phyloP scores from a whole-genome alignment of 176 grass and related monocot genomes.

The Cenchrus fungigraminus region DNA sequence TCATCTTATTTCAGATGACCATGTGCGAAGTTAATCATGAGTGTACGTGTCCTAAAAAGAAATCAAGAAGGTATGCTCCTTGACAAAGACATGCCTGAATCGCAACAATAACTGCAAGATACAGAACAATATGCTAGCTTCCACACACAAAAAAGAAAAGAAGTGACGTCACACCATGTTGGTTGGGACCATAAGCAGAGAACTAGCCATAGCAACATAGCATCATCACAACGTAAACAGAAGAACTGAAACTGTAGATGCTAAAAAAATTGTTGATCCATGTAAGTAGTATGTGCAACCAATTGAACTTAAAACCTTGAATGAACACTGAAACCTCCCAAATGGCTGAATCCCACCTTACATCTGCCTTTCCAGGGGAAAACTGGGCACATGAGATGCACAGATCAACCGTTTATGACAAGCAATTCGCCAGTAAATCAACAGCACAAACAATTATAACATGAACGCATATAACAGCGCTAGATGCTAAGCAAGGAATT shows the following conservation, averaged over 20 bases:
- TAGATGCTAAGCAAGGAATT: constrained; percentile 11
- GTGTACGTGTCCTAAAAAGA: too few species aligned
- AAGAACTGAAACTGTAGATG: constrained; percentile 5
- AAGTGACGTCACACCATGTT: background rate
- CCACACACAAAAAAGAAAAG: background rate
- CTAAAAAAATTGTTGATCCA: background rate
- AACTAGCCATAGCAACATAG: background rate
- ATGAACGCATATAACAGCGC: background rate
- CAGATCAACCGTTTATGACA: background rate
- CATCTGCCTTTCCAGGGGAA: background rate
- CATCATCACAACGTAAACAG: constrained; percentile 18
- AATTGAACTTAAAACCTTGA: background rate
- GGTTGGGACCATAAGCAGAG: background rate
- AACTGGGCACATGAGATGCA: constrained; percentile 6
- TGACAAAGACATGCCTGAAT: background rate
- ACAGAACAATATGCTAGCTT: background rate
- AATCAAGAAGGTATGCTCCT: background rate
- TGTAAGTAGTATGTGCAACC: background rate
- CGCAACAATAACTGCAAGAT: background rate
- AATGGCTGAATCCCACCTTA: background rate
- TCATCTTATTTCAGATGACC: background rate
- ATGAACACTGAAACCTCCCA: constrained; percentile 11
- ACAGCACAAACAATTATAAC: constrained; percentile 1
- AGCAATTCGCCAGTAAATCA: background rate
- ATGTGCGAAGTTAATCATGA: background rate